These are phyloP conservation scores for Meyerozyma elateridarum DNA, from an alignment of 1,139 yeast species.

Conservation along the genomic window DNA sequence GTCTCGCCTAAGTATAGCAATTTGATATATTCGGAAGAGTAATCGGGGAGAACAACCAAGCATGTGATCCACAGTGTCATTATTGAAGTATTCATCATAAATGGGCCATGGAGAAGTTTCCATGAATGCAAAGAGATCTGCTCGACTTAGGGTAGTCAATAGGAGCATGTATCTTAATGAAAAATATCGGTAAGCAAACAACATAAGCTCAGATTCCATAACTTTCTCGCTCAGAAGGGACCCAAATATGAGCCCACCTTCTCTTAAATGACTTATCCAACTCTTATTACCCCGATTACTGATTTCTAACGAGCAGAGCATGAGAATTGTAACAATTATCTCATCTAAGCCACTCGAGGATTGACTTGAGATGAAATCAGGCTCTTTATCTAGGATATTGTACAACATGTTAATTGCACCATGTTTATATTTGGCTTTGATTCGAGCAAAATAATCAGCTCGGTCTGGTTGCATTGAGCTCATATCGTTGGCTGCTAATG, in stretches of 20 bases:
- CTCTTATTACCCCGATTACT: slow-evolving; percentile 19
- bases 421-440: slow-evolving; percentile 13
- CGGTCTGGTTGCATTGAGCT: slow-evolving; percentile 9
- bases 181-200: slow-evolving; percentile 24
- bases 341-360: slow-evolving; percentile 11
- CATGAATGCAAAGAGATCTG: slow-evolving; percentile 12
- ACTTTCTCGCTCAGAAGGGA: slow-evolving; percentile 15
- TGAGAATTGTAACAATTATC: slow-evolving; percentile 14
- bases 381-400: slow-evolving; percentile 12
- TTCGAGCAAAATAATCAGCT: slow-evolving; percentile 8
- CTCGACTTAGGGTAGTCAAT: slow-evolving; percentile 17
- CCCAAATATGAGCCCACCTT: slow-evolving; percentile 21
- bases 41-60: slow-evolving; percentile 26
- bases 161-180: slow-evolving; percentile 20
- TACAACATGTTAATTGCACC: slow-evolving; percentile 15
- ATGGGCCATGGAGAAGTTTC: slow-evolving; percentile 18
- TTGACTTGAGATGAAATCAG: too few species aligned
- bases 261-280: slow-evolving; percentile 23
- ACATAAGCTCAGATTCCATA: slow-evolving; percentile 13
- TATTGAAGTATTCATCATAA: slow-evolving; percentile 16
- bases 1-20: too few species aligned
- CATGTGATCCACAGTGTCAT: slow-evolving; percentile 19
- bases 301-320: slow-evolving; percentile 24
- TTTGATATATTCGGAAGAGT: slow-evolving; percentile 15
- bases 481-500: slow-evolving; percentile 16